phyloP scores from a whole-genome alignment of 371 early-diverging fungal genomes.

The Syncephalastrum monosporum region DNA sequence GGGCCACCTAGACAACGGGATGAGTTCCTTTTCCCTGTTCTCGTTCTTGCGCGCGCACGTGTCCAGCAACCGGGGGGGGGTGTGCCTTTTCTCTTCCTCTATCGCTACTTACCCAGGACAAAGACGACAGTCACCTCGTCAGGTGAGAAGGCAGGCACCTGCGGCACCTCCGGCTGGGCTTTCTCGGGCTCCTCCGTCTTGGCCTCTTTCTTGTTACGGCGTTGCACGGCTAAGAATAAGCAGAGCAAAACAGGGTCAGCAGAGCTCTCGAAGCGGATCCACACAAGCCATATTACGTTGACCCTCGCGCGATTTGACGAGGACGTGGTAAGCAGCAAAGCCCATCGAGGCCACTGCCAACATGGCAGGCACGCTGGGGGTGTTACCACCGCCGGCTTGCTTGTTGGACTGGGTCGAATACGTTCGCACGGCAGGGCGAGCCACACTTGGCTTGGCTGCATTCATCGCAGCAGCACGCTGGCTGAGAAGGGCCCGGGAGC shows the following conservation, averaged over 20 bases:
- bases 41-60: no score
- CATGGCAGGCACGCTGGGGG: constrained; percentile 48
- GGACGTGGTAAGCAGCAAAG: constrained; percentile 47
- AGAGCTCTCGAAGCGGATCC: no score
- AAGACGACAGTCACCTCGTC: constrained; percentile 67
- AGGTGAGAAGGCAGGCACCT: constrained; percentile 13
- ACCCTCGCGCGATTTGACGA: constrained; percentile 47
- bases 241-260: no score
- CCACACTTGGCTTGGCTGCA: no score
- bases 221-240: no score
- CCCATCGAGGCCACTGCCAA: constrained; percentile 55
- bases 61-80: no score
- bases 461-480: no score
- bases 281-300: constrained; percentile 25
- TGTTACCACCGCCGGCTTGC: constrained; percentile 8
- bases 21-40: no score
- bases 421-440: neutral
- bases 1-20: constrained; percentile 62
- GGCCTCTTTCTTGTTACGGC: no score
- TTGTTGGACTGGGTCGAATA: constrained; percentile 6
- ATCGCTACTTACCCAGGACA: constrained; percentile 58
- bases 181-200: no score
- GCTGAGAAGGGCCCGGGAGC: no score
- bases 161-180: neutral
- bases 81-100: no score